phyloP scores from a whole-genome alignment of 2,329 filamentous ascomycete species.

The Fusarium coffeatum region DNA sequence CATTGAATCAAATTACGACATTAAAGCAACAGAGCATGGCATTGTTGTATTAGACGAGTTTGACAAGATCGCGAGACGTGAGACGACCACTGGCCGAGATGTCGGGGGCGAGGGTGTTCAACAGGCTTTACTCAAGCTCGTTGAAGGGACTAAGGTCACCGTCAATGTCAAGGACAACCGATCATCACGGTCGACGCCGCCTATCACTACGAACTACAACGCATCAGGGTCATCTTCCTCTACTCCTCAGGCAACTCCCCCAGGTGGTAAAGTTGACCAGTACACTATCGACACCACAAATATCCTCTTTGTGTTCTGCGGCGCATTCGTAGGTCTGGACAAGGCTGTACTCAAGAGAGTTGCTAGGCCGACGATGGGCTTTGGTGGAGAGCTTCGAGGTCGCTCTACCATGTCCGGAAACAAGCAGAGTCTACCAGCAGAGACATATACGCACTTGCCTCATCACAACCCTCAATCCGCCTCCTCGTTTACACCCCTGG shows the following conservation, averaged over 20 bases:
- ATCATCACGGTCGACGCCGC: constrained; percentile 64
- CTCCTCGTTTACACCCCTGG: constrained; percentile 67
- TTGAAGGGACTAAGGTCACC: constrained; percentile 94
- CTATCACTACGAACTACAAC: constrained; percentile 66
- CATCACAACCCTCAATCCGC: constrained; percentile 59
- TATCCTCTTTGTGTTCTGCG: constrained; percentile 96
- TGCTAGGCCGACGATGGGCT: constrained; percentile 86
- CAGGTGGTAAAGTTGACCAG: constrained; percentile 67
- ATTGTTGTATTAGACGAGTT: constrained; percentile 98
- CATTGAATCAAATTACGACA: constrained; percentile 89
- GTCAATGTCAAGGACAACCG: constrained; percentile 87
- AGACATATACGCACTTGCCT: constrained; percentile 67
- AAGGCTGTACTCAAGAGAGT: constrained; percentile 90
- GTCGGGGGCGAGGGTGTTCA: constrained; percentile 97
- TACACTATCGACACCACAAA: constrained; percentile 91
- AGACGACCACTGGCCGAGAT: constrained; percentile 89
- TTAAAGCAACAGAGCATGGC: constrained; percentile 84
- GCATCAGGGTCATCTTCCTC: constrained; percentile 57
- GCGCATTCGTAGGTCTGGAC: constrained; percentile 92
- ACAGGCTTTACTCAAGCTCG: constrained; percentile 93
- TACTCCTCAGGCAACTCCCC: constrained; percentile 59
- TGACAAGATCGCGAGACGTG: constrained; percentile 93
- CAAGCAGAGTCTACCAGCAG: constrained; percentile 72
- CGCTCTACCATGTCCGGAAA: constrained; percentile 60
- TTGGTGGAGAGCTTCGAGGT: constrained; percentile 83